Evolutionary conservation across 257 asterid species (phyloP).

Genomic region (Ligustrum vulgare): DNA sequence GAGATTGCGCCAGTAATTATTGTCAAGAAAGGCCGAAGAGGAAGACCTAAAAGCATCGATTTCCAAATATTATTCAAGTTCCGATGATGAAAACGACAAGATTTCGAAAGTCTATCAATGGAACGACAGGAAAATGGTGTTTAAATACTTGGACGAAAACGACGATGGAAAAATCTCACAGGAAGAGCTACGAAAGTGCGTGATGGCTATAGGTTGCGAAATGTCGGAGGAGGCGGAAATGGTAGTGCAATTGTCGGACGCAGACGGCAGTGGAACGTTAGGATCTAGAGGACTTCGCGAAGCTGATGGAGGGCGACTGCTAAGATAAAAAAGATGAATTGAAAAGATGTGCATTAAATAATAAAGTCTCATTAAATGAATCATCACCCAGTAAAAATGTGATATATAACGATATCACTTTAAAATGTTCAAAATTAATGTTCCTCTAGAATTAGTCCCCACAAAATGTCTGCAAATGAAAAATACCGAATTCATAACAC

Average conservation of each 20-base stretch:
- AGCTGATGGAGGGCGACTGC: conserved; percentile 12
- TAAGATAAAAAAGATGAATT: conserved; percentile 2
- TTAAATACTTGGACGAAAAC: conserved; percentile 14
- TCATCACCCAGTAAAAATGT: too few relatives aligned
- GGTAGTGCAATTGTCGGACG: conserved; percentile 14
- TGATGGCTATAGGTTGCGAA: conserved; percentile 14
- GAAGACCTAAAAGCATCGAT: background rate
- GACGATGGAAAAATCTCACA: conserved; percentile 24
- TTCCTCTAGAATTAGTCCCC: too few relatives aligned
- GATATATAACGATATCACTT: too few relatives aligned
- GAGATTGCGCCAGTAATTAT: background rate
- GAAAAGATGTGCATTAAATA: too few relatives aligned
- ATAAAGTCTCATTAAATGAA: too few relatives aligned
- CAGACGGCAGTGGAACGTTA: conserved; percentile 21
- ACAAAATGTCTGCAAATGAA: conserved; percentile 16
- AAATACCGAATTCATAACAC: conserved; percentile 12
- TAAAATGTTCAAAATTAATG: too few relatives aligned
- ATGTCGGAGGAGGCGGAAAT: conserved; percentile 27
- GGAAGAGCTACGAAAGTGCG: background rate
- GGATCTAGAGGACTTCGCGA: conserved; percentile 26
- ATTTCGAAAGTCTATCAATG: background rate
- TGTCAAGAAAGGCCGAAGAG: background rate
- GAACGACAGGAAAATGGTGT: conserved; percentile 13
- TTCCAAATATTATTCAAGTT: background rate
- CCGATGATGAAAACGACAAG: background rate